Evolutionary conservation across 768 basidiomycete genomes (phyloP), one percentile per base, ranked within the genome.

Genomic region (Naganishia antarctica): DNA sequence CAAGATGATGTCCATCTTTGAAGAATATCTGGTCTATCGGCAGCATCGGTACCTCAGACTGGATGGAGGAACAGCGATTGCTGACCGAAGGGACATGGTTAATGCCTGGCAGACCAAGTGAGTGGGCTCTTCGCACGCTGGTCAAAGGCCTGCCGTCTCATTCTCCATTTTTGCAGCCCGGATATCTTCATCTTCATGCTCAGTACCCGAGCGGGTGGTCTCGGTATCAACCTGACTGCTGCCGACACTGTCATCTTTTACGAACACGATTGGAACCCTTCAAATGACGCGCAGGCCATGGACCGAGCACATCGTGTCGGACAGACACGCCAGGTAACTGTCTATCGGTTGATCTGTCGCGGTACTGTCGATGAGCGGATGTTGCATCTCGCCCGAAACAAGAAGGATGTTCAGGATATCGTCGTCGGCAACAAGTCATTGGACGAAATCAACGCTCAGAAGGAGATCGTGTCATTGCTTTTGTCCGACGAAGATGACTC

Each of bases 351-450:
- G 51, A 91, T 96, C 72, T 96, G 92, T 28, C 67, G 73, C 7
- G 74, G 76, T 2, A 78, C 78, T 21, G 76, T 79, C 62, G 78
- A 99, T 74, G 94, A 99, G 78, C 90, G 96, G 3, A 99, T 99
- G 70, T 84, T 99, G 23, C 90, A 94, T 78, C 82, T 99, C 59
- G 93, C 96, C 4, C 84, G 94, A 50, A 91, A 92, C 64, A 96
- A 96, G 81, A 96, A 96, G 85, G 92, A 96, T 73, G 92, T 98
- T 4, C 96, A 98, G 85, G 96, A 99, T 71, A 94, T 97, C 65
- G 96, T 99, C 59, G 96, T 99, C 8, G 96, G 96, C 59, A 93
- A 90, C 79, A 97, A 96, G 79, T 91, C 85, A 66, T 86, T 96
- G 74, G 90, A 89, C 1, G 92, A 96, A 68, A 88, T 89, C 60